These are phyloP conservation scores for Microcos paniculata DNA, from an alignment of 345 rosid genomes.

Conservation along the genomic window DNA sequence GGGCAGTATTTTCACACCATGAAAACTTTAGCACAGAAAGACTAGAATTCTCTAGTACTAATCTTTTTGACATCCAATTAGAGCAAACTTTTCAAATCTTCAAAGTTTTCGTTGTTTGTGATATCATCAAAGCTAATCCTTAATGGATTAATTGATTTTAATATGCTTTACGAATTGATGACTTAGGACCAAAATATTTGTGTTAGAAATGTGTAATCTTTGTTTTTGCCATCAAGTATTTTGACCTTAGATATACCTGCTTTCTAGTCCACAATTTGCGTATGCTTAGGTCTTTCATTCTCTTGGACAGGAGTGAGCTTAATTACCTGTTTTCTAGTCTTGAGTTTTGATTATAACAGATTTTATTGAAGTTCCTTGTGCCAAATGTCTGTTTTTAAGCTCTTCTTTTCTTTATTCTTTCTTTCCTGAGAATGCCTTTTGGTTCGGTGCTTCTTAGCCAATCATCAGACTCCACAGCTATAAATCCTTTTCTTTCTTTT, in stretches of 20 bases:
- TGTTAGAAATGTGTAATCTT: background rate
- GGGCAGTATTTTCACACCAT: background rate
- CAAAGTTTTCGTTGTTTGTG: background rate
- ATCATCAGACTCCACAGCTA: background rate
- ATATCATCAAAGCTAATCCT: background rate
- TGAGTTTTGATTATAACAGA: background rate
- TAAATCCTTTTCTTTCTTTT: slow-evolving; percentile 1
- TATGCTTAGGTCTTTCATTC: background rate
- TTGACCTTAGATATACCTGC: background rate
- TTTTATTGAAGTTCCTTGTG: slow-evolving; percentile 7
- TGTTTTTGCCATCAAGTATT: no score
- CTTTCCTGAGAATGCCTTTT: no score
- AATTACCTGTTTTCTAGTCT: background rate
- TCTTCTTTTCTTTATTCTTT: background rate
- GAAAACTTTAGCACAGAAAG: background rate
- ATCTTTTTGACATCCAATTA: background rate
- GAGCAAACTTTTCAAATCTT: background rate
- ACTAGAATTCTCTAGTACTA: background rate
- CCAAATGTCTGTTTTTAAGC: background rate
- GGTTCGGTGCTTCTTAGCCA: slow-evolving; percentile 5
- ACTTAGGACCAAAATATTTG: background rate
- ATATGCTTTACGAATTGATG: background rate
- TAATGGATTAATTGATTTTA: background rate
- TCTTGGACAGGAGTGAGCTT: background rate
- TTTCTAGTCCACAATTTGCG: background rate